Base-by-base conservation (phyloP, 1,139 yeast species). In the Blastobotrys apis region DNA sequence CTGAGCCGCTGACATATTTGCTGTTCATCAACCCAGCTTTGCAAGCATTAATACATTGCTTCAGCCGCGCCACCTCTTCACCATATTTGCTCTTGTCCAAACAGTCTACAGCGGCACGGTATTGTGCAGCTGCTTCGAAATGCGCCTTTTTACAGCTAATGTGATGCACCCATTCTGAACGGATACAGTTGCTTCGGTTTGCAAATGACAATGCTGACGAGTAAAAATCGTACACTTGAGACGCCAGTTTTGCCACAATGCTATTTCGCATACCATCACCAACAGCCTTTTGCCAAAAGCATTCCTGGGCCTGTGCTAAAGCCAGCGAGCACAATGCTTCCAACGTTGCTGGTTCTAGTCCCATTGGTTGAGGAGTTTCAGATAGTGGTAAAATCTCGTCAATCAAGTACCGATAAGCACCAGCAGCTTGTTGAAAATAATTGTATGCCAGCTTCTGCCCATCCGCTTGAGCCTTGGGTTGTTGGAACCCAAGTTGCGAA, bases 281-380 rank as follows among this genome's bases (percentile, higher is more conserved):
- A 0, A 76, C 64, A 0, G 95, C 90, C 56, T 81, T 81, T 41
- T 75, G 79, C 95, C 96, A 88, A 45, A 83, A 79, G 9, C 78
- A 72, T 58, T 90, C 97, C 61, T 88, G 96, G 0, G 96, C 94
- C 56, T 87, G 95, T 0, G 94, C 94, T 33, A 84, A 59, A 76
- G 78, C 77, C 19, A 87, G 54, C n/a, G 48, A 49, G 31, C 69
- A 56, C 35, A 80, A 57, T 2, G 76, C 64, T 5, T 64, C 63
- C 12, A 78, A 53, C 0, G 77, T 69, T n/a, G 67, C 67, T 0
- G 51, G 40, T 39, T 74, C 74, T 12, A 79, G 57, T 40, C 74
- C 80, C 12, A 67, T 51, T 1, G 80, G 78, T 53, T 58, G 55
- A 5, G 50, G 37, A 44, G 54, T 45, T 49, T 52, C 42, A 47